These are phyloP conservation scores for Perilla frutescens DNA, from an alignment of 257 asterid genomes.

Conservation along the genomic window DNA sequence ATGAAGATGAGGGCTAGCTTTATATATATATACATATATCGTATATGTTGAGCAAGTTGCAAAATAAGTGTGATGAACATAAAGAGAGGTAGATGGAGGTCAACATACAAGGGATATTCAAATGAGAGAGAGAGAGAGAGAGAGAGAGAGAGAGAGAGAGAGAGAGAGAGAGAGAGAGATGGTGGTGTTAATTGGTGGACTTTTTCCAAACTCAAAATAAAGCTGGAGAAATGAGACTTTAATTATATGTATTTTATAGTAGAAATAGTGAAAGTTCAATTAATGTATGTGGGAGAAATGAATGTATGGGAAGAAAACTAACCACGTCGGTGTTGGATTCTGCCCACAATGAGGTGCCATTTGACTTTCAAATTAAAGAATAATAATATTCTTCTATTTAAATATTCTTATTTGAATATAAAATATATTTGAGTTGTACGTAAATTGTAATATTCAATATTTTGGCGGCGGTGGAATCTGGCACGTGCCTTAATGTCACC, in stretches of 20 bases:
- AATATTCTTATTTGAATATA: neutral
- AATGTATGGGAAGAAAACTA: slow-evolving; percentile 22
- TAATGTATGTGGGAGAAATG: slow-evolving; percentile 38
- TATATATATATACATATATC: slow-evolving; percentile 2
- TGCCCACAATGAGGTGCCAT: slow-evolving; percentile 28
- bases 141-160: neutral
- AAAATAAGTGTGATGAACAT: neutral
- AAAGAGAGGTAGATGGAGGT: slow-evolving; percentile 39
- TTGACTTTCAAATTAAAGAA: slow-evolving; percentile 38
- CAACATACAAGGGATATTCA: slow-evolving; percentile 36
- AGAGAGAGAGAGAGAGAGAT: no score
- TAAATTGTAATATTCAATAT: no score
- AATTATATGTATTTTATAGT: neutral
- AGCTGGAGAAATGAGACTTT: slow-evolving; percentile 24
- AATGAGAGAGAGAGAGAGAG: slow-evolving; percentile 29
- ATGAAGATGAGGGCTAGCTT: slow-evolving; percentile 5
- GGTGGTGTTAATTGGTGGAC: slow-evolving; percentile 36
- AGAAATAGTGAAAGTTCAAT: neutral
- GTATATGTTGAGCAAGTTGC: slow-evolving; percentile 6
- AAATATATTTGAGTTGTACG: no score
- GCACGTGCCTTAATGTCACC: no score
- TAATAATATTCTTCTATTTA: neutral
- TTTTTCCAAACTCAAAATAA: slow-evolving; percentile 32
- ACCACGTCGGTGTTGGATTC: slow-evolving; percentile 58
- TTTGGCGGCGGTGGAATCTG: no score